Conservation (phyloP, 371 early-diverging fungal species). For the Syncephalastrum contaminatum region DNA sequence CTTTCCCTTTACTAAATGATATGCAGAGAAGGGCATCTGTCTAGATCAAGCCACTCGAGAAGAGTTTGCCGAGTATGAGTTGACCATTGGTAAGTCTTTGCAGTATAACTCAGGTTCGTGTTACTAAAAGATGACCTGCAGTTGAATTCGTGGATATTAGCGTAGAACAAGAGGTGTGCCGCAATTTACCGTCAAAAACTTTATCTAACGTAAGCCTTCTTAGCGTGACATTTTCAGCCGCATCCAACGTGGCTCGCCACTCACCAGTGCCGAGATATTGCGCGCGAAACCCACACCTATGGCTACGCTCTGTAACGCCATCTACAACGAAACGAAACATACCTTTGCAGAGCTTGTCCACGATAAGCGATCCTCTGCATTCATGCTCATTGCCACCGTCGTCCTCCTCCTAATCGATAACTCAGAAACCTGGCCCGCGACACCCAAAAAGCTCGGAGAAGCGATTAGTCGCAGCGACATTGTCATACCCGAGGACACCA, state of each 20-base stretch:
- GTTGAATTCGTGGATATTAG: constrained; percentile 29
- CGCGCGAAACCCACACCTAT: constrained; percentile 23
- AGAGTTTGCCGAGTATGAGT: not conserved
- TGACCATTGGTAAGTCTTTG: not conserved
- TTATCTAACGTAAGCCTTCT: not conserved
- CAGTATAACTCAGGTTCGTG: not conserved
- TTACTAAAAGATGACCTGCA: constrained; percentile 1
- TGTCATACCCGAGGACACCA: not conserved
- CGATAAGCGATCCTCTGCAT: constrained; percentile 4
- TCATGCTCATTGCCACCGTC: constrained; percentile 9
- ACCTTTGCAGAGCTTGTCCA: not conserved
- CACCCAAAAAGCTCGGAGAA: not conserved
- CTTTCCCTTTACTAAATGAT: constrained; percentile 11
- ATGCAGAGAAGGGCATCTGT: constrained; percentile 1
- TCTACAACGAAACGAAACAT: constrained; percentile 7
- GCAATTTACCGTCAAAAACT: too few relatives aligned
- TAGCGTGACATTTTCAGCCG: constrained; percentile 38
- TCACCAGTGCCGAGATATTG: constrained; percentile 31
- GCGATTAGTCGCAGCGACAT: not conserved
- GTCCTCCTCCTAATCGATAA: constrained; percentile 5
- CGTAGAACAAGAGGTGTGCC: constrained; percentile 29
- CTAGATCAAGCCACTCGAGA: not conserved
- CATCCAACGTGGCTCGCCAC: constrained; percentile 34
- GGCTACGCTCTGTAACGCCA: constrained; percentile 3
- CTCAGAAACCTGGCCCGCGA: constrained; percentile 2